These are phyloP conservation scores for Dothistroma pini DNA, from an alignment of 2,329 filamentous ascomycete genomes.

Conservation along the genomic window DNA sequence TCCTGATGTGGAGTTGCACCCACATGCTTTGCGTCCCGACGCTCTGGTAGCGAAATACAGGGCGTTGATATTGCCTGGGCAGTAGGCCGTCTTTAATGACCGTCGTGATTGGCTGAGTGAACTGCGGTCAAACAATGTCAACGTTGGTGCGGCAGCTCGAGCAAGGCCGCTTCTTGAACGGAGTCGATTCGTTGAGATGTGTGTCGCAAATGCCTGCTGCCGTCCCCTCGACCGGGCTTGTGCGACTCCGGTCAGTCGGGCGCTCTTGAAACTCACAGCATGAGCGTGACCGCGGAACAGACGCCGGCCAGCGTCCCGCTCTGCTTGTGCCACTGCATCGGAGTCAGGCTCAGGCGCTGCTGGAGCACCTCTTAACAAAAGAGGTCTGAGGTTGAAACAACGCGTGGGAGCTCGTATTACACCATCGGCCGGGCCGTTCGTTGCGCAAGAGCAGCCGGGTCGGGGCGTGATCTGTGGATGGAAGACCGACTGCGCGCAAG, in stretches of 20 bases:
- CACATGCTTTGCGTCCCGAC: background rate
- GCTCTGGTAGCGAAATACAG: constrained; percentile 7
- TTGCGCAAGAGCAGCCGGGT: constrained; percentile 7
- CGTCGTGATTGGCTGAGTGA: background rate
- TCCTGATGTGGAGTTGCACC: background rate
- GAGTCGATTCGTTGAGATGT: background rate
- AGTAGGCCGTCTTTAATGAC: background rate
- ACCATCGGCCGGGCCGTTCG: background rate
- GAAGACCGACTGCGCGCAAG: constrained; percentile 6
- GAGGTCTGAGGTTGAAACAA: background rate
- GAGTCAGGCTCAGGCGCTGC: background rate
- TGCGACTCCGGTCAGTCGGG: background rate
- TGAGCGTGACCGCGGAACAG: background rate
- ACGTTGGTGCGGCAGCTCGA: constrained; percentile 3
- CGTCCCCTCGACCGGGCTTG: background rate
- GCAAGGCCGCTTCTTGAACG: constrained; percentile 1
- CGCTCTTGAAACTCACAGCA: background rate
- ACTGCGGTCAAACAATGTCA: background rate
- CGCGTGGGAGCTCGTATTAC: background rate
- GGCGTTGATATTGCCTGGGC: background rate
- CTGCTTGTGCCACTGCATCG: background rate
- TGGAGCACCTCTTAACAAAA: background rate
- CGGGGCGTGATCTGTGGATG: constrained; percentile 4
- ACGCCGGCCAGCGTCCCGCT: background rate
- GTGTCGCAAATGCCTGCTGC: constrained; percentile 2